Conservation (phyloP, 495 filamentous ascomycete genomes). For the Aspergillus nidulans region DNA sequence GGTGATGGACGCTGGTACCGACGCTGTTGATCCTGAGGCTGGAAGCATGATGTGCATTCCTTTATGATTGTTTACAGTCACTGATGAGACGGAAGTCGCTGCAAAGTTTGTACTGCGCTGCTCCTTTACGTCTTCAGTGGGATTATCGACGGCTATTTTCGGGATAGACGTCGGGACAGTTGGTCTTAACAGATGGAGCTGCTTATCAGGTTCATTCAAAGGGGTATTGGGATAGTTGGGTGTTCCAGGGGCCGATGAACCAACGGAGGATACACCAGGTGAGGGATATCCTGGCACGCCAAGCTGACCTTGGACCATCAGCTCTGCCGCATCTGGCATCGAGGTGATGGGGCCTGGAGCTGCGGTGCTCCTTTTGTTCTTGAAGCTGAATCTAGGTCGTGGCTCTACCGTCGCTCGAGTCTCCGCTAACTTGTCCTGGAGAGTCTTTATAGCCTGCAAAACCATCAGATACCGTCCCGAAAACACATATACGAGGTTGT, state of each 20-base stretch:
- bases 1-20: conserved; percentile 68
- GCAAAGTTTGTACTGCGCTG: conserved; percentile 22
- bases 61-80: conserved; percentile 59
- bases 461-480: background rate
- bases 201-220: conserved; percentile 39
- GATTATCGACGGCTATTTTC: conserved; percentile 14
- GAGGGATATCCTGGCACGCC: conserved; percentile 40
- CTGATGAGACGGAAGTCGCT: conserved; percentile 41
- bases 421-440: conserved; percentile 61
- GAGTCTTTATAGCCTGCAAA: conserved; percentile 59
- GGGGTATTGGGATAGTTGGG: conserved; percentile 51
- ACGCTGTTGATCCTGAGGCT: conserved; percentile 58
- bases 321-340: conserved; percentile 49
- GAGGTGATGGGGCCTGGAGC: conserved; percentile 44
- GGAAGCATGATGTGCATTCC: conserved; percentile 66
- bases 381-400: conserved; percentile 70
- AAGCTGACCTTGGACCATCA: conserved; percentile 45
- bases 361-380: conserved; percentile 50
- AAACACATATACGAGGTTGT: background rate
- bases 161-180: conserved; percentile 38
- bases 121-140: conserved; percentile 17
- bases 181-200: conserved; percentile 28
- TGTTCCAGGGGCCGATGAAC: conserved; percentile 48
- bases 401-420: conserved; percentile 56
- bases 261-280: conserved; percentile 40